phyloP scores from a whole-genome alignment of 306 rosid genomes.

The Begonia masoniana region DNA sequence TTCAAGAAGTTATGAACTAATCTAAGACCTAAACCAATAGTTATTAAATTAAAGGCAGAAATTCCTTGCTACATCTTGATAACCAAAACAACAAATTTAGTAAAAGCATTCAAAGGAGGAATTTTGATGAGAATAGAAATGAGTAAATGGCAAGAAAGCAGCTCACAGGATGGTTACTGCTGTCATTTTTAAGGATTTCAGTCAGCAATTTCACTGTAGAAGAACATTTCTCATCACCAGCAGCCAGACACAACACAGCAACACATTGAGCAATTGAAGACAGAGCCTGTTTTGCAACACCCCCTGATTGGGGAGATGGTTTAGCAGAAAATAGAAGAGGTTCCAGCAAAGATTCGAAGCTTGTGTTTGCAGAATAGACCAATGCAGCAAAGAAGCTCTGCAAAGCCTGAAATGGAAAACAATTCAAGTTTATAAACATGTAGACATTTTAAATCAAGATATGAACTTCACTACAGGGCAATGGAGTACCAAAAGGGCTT shows the following conservation, averaged over 20 bases:
- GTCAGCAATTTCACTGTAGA: constrained; percentile 92
- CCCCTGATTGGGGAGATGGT: constrained; percentile 92
- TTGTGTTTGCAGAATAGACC: constrained; percentile 87
- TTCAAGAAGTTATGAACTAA: too few species aligned
- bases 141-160: neutral
- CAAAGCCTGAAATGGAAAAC: constrained; percentile 53
- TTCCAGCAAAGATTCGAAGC: constrained; percentile 84
- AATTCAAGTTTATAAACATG: constrained; percentile 13
- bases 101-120: too few species aligned
- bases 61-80: too few species aligned
- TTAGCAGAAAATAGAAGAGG: constrained; percentile 84
- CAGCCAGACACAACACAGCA: constrained; percentile 95
- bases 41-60: neutral
- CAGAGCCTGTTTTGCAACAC: constrained; percentile 96
- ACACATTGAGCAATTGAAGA: constrained; percentile 94
- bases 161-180: constrained; percentile 70
- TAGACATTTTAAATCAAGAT: constrained; percentile 10
- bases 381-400: constrained; percentile 84
- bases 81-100: too few species aligned
- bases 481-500: constrained; percentile 68
- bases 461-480: constrained; percentile 10
- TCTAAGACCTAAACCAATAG: neutral
- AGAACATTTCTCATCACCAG: constrained; percentile 81
- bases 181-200: constrained; percentile 71
- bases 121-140: too few species aligned